These are phyloP conservation scores for Suillus lakei DNA, from an alignment of 768 basidiomycete genomes.

Conservation along the genomic window DNA sequence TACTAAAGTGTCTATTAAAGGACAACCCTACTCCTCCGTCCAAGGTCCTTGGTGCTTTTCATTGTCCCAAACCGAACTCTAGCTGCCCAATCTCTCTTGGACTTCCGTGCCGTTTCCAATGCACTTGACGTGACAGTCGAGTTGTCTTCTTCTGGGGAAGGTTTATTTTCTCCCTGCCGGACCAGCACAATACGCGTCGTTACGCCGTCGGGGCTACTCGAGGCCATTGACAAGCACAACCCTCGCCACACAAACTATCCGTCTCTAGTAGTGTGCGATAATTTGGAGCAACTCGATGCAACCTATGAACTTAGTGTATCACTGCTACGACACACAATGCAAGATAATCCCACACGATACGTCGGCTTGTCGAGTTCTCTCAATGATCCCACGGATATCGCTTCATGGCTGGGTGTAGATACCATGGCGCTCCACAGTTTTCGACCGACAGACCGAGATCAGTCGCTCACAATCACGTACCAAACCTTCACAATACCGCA, in stretches of 20 bases:
- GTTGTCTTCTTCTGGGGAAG: slow-evolving; percentile 26
- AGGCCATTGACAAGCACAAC: slow-evolving; percentile 20
- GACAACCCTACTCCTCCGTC: slow-evolving; percentile 52
- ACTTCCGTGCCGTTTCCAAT: slow-evolving; percentile 49
- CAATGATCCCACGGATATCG: slow-evolving; percentile 79
- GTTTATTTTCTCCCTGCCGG: slow-evolving; percentile 40
- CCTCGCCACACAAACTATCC: slow-evolving; percentile 48
- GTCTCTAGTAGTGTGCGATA: slow-evolving; percentile 78
- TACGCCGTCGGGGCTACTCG: slow-evolving; percentile 57
- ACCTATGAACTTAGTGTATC: slow-evolving; percentile 86
- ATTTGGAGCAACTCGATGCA: slow-evolving; percentile 81
- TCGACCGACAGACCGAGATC: slow-evolving; percentile 81
- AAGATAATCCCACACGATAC: slow-evolving; percentile 66
- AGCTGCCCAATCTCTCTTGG: slow-evolving; percentile 59
- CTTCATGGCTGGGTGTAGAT: slow-evolving; percentile 81
- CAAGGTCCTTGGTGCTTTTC: slow-evolving; percentile 63
- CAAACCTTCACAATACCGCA: slow-evolving; percentile 87
- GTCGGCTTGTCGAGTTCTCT: slow-evolving; percentile 82
- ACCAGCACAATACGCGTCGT: slow-evolving; percentile 58
- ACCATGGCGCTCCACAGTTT: slow-evolving; percentile 72
- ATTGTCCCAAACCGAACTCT: slow-evolving; percentile 62
- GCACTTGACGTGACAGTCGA: slow-evolving; percentile 46
- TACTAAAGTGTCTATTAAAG: slow-evolving; percentile 42
- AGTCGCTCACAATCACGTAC: slow-evolving; percentile 67
- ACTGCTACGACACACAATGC: slow-evolving; percentile 66